Evolutionary conservation across 1,139 yeast genomes (phyloP).

Genomic region (Pichia sp.): DNA sequence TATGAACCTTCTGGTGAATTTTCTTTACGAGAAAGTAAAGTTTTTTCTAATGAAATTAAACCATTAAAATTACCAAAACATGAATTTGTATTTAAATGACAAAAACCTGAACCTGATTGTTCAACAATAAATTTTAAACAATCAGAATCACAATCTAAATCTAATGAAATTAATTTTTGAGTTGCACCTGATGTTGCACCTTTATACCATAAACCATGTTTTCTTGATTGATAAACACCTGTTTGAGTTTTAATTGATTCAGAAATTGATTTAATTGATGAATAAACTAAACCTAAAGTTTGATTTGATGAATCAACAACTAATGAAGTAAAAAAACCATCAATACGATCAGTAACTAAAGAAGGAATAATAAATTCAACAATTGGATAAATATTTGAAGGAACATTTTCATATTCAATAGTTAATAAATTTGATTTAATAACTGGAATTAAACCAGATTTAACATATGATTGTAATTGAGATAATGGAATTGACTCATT

Average conservation of each 20-base stretch:
- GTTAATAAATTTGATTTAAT: constrained; percentile 40
- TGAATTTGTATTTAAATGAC: constrained; percentile 75
- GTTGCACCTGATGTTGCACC: constrained; percentile 96
- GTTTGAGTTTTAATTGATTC: constrained; percentile 76
- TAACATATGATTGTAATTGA: constrained; percentile 4
- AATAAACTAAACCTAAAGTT: constrained; percentile 86
- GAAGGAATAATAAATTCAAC: constrained; percentile 49
- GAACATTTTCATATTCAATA: constrained; percentile 31
- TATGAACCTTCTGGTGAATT: constrained; percentile 89
- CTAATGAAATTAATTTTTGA: constrained; percentile 61
- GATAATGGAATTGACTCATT: background rate
- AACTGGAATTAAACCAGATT: constrained; percentile 44
- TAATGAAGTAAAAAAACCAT: constrained; percentile 78
- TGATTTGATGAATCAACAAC: constrained; percentile 64
- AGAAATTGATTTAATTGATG: constrained; percentile 71
- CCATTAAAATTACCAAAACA: constrained; percentile 75
- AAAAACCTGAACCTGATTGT: constrained; percentile 82
- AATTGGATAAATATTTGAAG: constrained; percentile 31
- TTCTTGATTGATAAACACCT: constrained; percentile 93
- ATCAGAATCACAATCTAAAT: constrained; percentile 88
- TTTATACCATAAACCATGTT: constrained; percentile 89
- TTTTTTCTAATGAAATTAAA: constrained; percentile 56
- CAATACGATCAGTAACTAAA: constrained; percentile 75
- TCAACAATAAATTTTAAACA: constrained; percentile 81
- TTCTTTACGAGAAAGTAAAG: constrained; percentile 46